Evolutionary conservation across 1,284 basidiomycete genomes (phyloP).

Genomic region (Sutorius eximius): DNA sequence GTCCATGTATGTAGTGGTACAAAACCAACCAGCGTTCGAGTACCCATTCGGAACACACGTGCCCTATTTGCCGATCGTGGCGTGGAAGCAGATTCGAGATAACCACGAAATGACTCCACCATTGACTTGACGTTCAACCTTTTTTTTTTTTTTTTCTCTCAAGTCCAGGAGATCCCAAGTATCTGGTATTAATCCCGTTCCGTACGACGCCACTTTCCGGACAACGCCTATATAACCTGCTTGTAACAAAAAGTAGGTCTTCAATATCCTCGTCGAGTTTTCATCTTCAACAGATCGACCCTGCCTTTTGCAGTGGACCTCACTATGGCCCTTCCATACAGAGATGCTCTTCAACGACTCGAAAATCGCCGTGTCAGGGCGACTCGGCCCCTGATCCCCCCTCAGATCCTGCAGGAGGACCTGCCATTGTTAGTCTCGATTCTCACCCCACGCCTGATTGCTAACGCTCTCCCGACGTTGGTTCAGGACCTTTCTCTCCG

Average conservation of each 20-base stretch:
- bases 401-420: constrained; percentile 91
- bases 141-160: background rate
- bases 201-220: background rate
- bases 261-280: background rate
- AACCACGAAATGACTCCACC: constrained; percentile 1
- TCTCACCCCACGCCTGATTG: background rate
- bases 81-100: constrained; percentile 1
- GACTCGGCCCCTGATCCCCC: constrained; percentile 86
- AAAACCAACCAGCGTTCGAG: background rate
- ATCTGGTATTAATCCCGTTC: constrained; percentile 11
- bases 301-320: constrained; percentile 35
- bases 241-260: constrained; percentile 20
- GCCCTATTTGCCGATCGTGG: constrained; percentile 10
- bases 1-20: constrained; percentile 58
- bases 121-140: background rate
- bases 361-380: constrained; percentile 87
- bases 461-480: constrained; percentile 1
- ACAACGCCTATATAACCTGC: constrained; percentile 17
- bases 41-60: constrained; percentile 13
- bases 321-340: constrained; percentile 64
- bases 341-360: constrained; percentile 75
- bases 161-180: background rate
- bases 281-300: constrained; percentile 24
- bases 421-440: constrained; percentile 58
- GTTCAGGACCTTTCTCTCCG: constrained; percentile 63